Evolutionary conservation across 2,329 filamentous ascomycete genomes (phyloP), one percentile per base, ranked within the genome.

Genomic region (Thelonectria olida): DNA sequence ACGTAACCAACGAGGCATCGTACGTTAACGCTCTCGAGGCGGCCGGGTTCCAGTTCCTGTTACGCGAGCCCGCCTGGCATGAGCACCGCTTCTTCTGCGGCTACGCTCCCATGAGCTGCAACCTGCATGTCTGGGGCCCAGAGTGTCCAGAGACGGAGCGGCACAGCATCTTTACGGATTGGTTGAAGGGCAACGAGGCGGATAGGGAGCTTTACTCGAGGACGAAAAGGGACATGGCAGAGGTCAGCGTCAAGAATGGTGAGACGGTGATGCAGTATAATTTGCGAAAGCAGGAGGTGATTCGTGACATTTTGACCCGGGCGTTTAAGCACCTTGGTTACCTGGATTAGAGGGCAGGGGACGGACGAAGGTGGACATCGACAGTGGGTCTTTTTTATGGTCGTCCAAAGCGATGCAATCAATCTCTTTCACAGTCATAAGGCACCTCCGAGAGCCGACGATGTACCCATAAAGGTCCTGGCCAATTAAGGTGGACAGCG

Each of bases 111-210:
- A 70, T 75, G 1, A 67, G 72, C 1, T 74, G 73, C 3, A 85
- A 85, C 63, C 44, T 85, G 53, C 83, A 85, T 63, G 80, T 85
- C 34, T 85, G 76, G 66, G 79, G 80, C 0, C 76, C 77, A 1
- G 75, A 76, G 2, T 78, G 72, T 22, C 73, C 80, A 0, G 82
- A 84, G 66, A 71, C 74, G 3, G 74, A 72, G 39, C 71, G 81
- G 0, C 82, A 84, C 55, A 68, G 66, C 25, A 78, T 83, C 28
- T 81, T 85, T 65, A 70, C 76, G 5, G 78, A 84, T 15, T 83
- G 80, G 79, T 63, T 85, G 49, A 67, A 51, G n/a, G 63, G 65
- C 20, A 67, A 77, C 42, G 72, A 73, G 2, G 75, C 72, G 2
- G 82, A 84, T 57, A 66, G 72, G 55, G 67, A 75, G 28, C 48